These are phyloP conservation scores for Daldinia sp. DNA, from an alignment of 2,329 filamentous ascomycete genomes.

Conservation along the genomic window DNA sequence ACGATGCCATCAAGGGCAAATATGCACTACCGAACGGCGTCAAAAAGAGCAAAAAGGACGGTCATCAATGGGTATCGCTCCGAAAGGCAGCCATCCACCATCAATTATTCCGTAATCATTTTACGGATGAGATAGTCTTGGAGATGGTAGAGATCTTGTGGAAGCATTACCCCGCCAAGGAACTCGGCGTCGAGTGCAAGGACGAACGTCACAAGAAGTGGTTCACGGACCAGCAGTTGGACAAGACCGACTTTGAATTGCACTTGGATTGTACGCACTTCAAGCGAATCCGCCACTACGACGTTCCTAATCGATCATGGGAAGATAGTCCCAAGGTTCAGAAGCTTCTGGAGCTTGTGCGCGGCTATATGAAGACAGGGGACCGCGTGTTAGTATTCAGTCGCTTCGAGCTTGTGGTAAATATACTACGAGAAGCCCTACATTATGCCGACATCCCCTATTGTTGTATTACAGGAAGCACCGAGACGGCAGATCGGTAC, in stretches of 20 bases:
- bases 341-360: slow-evolving; percentile 80
- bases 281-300: slow-evolving; percentile 64
- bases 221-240: slow-evolving; percentile 67
- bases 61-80: slow-evolving; percentile 86
- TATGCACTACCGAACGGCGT: slow-evolving; percentile 72
- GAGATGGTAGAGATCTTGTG: slow-evolving; percentile 84
- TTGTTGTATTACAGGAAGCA: slow-evolving; percentile 87
- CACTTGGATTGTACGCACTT: slow-evolving; percentile 74
- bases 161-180: slow-evolving; percentile 70
- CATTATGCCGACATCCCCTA: slow-evolving; percentile 78
- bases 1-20: slow-evolving; percentile 73
- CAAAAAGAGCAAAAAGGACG: slow-evolving; percentile 62
- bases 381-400: slow-evolving; percentile 93
- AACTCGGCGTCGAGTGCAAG: slow-evolving; percentile 56
- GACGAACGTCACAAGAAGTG: slow-evolving; percentile 65
- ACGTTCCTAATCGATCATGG: slow-evolving; percentile 66
- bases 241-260: slow-evolving; percentile 73
- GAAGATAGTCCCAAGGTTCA: slow-evolving; percentile 84
- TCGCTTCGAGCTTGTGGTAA: slow-evolving; percentile 91
- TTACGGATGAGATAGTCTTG: slow-evolving; percentile 77
- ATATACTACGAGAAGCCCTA: slow-evolving; percentile 88
- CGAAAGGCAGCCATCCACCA: slow-evolving; percentile 94
- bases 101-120: slow-evolving; percentile 85
- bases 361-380: slow-evolving; percentile 79
- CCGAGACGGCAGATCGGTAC: slow-evolving; percentile 85